phyloP scores from a whole-genome alignment of 1,284 basidiomycete species.

The Calocybe gambosa region DNA sequence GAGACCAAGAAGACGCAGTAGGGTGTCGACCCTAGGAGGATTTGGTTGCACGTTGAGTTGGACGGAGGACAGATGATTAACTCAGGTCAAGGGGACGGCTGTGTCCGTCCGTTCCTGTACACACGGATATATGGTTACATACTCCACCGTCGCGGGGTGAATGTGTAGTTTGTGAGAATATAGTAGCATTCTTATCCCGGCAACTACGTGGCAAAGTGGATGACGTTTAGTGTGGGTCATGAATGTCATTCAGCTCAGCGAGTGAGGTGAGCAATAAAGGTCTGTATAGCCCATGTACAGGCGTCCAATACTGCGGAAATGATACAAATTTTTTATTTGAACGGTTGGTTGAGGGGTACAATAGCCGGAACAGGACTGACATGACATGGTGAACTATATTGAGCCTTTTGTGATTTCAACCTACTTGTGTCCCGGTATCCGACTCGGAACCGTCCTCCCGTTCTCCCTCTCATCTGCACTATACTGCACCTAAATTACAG shows the following conservation, averaged over 20 bases:
- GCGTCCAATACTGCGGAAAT: conserved; percentile 12
- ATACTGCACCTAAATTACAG: conserved; percentile 11
- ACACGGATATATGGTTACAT: conserved; percentile 16
- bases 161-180: conserved; percentile 15
- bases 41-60: not conserved
- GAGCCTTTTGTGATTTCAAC: not conserved
- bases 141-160: conserved; percentile 12
- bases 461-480: conserved; percentile 18
- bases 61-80: not conserved
- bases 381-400: not conserved
- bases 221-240: conserved; percentile 15
- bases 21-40: not conserved
- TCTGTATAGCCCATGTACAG: not conserved
- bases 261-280: not conserved
- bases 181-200: conserved; percentile 9
- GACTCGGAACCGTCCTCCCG: conserved; percentile 19
- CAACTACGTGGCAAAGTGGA: conserved; percentile 4
- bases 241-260: conserved; percentile 11
- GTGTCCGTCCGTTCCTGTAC: conserved; percentile 12
- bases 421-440: conserved; percentile 22
- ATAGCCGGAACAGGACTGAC: not conserved
- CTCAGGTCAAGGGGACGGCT: conserved; percentile 2
- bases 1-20: conserved; percentile 47
- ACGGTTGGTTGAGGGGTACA: not conserved
- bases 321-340: not conserved